Evolutionary conservation across 352 stramenopile genomes (phyloP).

Genomic region (Phytophthora citrophthora): DNA sequence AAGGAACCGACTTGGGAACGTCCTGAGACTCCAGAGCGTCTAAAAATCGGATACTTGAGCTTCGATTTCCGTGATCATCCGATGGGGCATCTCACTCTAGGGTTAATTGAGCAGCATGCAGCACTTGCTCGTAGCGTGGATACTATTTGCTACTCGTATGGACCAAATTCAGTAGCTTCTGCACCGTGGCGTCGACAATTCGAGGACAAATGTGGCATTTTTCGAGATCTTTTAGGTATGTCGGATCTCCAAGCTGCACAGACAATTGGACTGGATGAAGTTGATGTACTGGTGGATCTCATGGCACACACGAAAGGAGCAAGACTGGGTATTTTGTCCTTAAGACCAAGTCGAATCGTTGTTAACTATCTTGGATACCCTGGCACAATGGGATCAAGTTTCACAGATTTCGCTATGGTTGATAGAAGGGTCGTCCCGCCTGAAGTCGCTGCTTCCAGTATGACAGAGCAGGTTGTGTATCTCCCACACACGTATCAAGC

Average conservation of each 20-base stretch:
- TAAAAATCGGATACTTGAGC: slow-evolving; percentile 88
- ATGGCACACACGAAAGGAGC: slow-evolving; percentile 92
- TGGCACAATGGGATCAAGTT: slow-evolving; percentile 80
- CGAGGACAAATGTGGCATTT: slow-evolving; percentile 53
- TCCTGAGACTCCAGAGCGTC: slow-evolving; percentile 38
- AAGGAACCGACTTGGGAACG: slow-evolving; percentile 11
- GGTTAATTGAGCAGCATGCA: slow-evolving; percentile 81
- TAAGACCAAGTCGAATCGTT: slow-evolving; percentile 64
- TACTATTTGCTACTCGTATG: slow-evolving; percentile 84
- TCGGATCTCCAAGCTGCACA: slow-evolving; percentile 64
- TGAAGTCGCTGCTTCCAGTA: slow-evolving; percentile 43
- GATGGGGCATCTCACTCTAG: slow-evolving; percentile 92
- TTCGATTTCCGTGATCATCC: slow-evolving; percentile 94
- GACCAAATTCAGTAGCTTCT: slow-evolving; percentile 68
- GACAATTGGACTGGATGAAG: slow-evolving; percentile 54
- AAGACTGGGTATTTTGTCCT: slow-evolving; percentile 62
- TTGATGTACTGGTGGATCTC: slow-evolving; percentile 92
- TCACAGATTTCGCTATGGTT: slow-evolving; percentile 82
- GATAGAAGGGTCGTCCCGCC: slow-evolving; percentile 74
- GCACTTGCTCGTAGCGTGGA: slow-evolving; percentile 45
- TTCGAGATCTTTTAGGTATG: slow-evolving; percentile 63
- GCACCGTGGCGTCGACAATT: slow-evolving; percentile 59
- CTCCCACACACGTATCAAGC: slow-evolving; percentile 91
- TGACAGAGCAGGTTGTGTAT: slow-evolving; percentile 90
- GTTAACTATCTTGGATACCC: slow-evolving; percentile 94